A percentile compares a stretch with the other conserved stretches of the same genome.
Evolutionary conservation across 2,329 filamentous ascomycete genomes (phyloP).

Genomic region (Nigrograna mackinnonii): DNA sequence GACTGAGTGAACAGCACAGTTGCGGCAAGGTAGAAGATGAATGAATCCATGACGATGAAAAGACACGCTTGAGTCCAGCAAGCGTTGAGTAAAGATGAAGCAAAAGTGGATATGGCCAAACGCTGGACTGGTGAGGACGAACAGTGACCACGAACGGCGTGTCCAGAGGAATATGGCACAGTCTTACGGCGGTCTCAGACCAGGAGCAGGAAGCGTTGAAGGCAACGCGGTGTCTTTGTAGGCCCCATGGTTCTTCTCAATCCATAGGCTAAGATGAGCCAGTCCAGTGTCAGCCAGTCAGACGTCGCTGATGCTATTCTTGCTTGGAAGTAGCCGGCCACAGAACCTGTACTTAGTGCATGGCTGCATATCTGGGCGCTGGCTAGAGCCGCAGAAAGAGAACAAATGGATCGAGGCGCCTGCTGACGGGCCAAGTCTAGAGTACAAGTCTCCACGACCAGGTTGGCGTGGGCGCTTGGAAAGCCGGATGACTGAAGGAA

Average conservation of each 20-base stretch:
- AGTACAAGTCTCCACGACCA: slow-evolving; percentile 16
- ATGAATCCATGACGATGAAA: slow-evolving; percentile 27
- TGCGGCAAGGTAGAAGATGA: slow-evolving; percentile 28
- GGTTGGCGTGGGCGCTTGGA: slow-evolving; percentile 32
- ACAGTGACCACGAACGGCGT: slow-evolving; percentile 15
- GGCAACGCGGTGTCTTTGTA: slow-evolving; percentile 38
- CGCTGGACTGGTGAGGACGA: slow-evolving; percentile 12
- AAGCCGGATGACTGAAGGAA: slow-evolving; percentile 16
- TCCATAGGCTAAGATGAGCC: slow-evolving; percentile 26
- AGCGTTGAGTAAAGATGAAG: slow-evolving; percentile 20
- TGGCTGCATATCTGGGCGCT: slow-evolving; percentile 19
- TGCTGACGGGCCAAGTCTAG: no score
- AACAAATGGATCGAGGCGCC: slow-evolving; percentile 25
- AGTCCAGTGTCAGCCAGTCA: slow-evolving; percentile 27
- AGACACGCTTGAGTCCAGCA: slow-evolving; percentile 31
- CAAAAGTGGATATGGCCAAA: slow-evolving; percentile 9
- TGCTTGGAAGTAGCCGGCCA: slow-evolving; percentile 18
- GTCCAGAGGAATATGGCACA: no score
- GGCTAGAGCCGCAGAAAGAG: slow-evolving; percentile 24
- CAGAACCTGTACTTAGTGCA: slow-evolving; percentile 20
- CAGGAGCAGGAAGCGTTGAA: slow-evolving; percentile 18
- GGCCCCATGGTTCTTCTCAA: slow-evolving; percentile 20
- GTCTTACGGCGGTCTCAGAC: slow-evolving; percentile 30
- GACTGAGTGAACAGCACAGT: slow-evolving; percentile 41
- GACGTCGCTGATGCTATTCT: slow-evolving; percentile 28